A percentile compares a stretch with the other conserved stretches of the same genome.
Conservation (phyloP, 306 rosid species). For the Quercus berberidifolia region DNA sequence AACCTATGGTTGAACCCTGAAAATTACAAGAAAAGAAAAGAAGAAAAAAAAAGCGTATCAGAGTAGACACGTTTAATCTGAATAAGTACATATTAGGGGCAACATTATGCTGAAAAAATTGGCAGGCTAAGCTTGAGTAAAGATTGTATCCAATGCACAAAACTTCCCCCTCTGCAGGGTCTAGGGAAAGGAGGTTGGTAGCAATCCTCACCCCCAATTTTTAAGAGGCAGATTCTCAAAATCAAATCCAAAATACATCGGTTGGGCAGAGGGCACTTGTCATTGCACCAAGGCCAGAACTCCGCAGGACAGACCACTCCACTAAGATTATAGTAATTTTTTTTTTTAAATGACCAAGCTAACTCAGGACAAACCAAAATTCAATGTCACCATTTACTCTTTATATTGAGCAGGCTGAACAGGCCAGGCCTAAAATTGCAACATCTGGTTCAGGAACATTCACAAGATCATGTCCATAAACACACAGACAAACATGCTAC, state of each 20-base stretch:
- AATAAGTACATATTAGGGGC: neutral
- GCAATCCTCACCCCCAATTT: no score
- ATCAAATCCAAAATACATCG: no score
- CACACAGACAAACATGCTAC: neutral
- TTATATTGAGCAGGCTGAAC: neutral
- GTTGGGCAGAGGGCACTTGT: no score
- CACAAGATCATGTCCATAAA: neutral
- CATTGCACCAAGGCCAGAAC: no score
- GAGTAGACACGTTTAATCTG: neutral
- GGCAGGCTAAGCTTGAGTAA: neutral
- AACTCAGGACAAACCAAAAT: neutral
- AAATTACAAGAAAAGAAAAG: slow-evolving; percentile 18
- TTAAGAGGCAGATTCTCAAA: no score
- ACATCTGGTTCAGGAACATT: neutral
- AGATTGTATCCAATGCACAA: no score
- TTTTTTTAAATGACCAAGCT: neutral
- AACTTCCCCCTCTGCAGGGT: no score
- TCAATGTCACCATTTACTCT: neutral
- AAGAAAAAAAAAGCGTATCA: slow-evolving; percentile 4
- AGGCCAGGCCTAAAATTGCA: neutral
- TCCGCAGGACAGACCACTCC: no score
- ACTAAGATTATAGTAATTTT: no score
- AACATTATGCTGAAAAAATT: neutral
- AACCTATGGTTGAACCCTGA: slow-evolving; percentile 50
- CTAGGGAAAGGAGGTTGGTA: no score